Evolutionary conservation across 1,139 yeast genomes (phyloP).

Genomic region (Pichia sp.): DNA sequence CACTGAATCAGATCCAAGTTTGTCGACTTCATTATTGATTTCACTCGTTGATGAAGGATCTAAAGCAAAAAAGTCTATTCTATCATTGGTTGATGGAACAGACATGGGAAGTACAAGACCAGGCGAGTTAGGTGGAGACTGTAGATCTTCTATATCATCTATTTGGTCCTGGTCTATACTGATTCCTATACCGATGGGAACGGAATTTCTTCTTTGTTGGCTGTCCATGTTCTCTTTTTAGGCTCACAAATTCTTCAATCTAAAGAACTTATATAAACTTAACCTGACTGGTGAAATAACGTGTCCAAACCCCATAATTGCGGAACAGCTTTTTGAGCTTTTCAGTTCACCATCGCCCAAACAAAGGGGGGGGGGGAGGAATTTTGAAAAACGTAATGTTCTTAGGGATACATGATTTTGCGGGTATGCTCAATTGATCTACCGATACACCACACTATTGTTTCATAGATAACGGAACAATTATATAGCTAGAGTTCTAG

Average conservation of each 20-base stretch:
- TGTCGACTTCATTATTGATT: not conserved
- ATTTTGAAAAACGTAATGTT: not conserved
- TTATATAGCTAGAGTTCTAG: not conserved
- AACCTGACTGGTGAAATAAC: too few species aligned
- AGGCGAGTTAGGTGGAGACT: slow-evolving; percentile 34
- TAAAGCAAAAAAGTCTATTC: slow-evolving; percentile 36
- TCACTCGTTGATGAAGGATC: slow-evolving; percentile 12
- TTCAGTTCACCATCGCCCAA: not conserved
- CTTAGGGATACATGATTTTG: not conserved
- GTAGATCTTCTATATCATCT: slow-evolving; percentile 15
- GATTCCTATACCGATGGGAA: slow-evolving; percentile 10
- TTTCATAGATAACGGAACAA: too few species aligned
- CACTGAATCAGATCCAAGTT: not conserved
- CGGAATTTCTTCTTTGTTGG: not conserved
- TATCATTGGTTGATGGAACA: slow-evolving; percentile 28
- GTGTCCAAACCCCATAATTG: too few species aligned
- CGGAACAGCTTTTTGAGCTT: not conserved
- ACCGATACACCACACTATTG: too few species aligned
- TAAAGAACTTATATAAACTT: too few species aligned
- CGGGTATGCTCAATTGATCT: too few species aligned
- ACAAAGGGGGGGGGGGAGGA: not conserved
- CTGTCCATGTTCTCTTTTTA: not conserved
- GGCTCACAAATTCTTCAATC: too few species aligned
- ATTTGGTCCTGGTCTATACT: slow-evolving; percentile 12
- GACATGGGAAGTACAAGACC: slow-evolving; percentile 28